Evolutionary conservation across 2,329 filamentous ascomycete species (phyloP).

Genomic region (Teratosphaeriaceae sp.): DNA sequence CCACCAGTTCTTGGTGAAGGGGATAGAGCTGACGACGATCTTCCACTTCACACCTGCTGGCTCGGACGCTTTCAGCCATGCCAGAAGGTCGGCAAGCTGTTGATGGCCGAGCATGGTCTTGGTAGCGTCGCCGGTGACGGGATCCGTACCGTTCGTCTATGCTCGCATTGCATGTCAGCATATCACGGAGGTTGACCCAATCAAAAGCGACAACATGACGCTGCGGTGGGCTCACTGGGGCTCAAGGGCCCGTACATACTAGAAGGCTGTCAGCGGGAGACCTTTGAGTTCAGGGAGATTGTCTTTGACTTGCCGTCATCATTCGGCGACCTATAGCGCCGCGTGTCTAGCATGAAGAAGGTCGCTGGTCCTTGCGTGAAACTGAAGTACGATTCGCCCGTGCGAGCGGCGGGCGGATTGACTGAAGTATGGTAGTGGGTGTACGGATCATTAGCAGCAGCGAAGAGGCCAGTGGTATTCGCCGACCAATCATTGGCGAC

Average conservation of each 20-base stretch:
- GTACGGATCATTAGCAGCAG: conserved; percentile 76
- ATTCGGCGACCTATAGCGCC: conserved; percentile 70
- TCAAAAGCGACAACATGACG: no score
- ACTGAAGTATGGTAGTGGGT: conserved; percentile 74
- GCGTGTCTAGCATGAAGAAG: conserved; percentile 92
- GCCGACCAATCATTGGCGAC: conserved; percentile 89
- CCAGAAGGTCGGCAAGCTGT: conserved; percentile 73
- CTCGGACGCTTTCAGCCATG: conserved; percentile 66
- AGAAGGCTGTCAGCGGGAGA: no score
- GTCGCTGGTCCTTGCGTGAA: conserved; percentile 86
- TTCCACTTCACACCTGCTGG: conserved; percentile 84
- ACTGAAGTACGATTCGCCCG: conserved; percentile 72
- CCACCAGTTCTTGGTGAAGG: conserved; percentile 97
- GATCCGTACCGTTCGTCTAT: conserved; percentile 53
- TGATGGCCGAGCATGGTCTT: conserved; percentile 83
- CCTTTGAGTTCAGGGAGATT: no score
- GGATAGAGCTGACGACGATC: conserved; percentile 80
- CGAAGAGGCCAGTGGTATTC: conserved; percentile 74
- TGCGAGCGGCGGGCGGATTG: conserved; percentile 64
- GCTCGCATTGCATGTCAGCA: no score
- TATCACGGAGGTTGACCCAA: no score
- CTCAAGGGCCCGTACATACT: no score
- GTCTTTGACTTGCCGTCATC: no score
- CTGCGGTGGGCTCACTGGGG: no score
- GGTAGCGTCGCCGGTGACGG: conserved; percentile 34